Base-by-base conservation (phyloP, 164 flowering plant genomes). In the Chimonanthus salicifolius region DNA sequence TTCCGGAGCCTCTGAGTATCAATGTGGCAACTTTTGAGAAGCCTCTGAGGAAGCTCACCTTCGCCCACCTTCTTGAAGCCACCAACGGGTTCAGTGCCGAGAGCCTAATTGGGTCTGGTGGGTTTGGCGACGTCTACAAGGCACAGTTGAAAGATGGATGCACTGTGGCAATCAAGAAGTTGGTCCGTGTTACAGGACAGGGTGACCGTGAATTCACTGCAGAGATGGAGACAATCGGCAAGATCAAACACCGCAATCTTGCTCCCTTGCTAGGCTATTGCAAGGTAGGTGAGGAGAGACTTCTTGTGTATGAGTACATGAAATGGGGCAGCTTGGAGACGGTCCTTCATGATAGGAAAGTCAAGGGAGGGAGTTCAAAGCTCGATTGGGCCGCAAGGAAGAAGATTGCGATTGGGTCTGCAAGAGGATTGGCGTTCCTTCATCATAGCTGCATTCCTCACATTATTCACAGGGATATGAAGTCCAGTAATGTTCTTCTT, bases 391-490 rank as follows among this genome's bases (percentile, higher is more conserved):
- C 77, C 3, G 86, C 88, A 2, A 84, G 98, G 72, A 90, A 84
- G 83, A 90, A 88, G 82, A 87, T 94, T 13, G 96, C 90, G 2
- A 83, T 89, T 58, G 98, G 97, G 21, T 82, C 98, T 3, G 98
- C 97, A 0, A 78, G 94, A 78, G 98, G 97, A 45, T 88, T 94
- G 16, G 98, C 97, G 45, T 94, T 92, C 76, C 97, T 94, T 77
- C 98, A 94, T 82, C 98, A 94, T 64, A 92, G 93, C 72, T 90
- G 97, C 89, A 85, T 90, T 71, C 97, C 98, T 64, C 97, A 90
- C 79, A 92, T 94, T 48, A 92, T 94, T 50, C 98, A 94, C 78
- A 82, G 93, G 20, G 94, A 88, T 79, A 89, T 89, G 94, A 88
- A 89, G 74, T 89, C 92, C 1, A 91, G 97, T 83, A 91, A 91